A percentile compares a stretch with the other conserved stretches of the same genome.
phyloP scores from a whole-genome alignment of 2,329 filamentous ascomycete species.

The Moelleriella libera region DNA sequence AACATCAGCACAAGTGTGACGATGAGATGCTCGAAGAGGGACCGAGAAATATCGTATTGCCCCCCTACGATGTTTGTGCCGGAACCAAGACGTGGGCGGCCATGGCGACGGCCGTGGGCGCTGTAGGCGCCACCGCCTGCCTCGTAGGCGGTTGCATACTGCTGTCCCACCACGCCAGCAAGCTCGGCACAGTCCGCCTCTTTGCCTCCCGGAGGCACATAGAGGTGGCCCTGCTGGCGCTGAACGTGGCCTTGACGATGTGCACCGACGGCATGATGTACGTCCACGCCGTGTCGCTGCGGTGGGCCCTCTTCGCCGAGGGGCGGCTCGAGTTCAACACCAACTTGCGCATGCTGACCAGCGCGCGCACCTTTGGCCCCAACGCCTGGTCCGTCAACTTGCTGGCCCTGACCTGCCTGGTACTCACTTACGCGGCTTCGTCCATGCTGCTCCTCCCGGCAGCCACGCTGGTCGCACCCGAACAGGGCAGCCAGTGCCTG shows the following conservation, averaged over 20 bases:
- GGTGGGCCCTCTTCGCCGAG: slow-evolving; percentile 1
- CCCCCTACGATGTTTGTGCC: not conserved
- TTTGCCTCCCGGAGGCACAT: not conserved
- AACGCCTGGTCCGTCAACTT: not conserved
- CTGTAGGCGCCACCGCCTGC: not conserved
- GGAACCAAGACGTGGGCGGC: not conserved
- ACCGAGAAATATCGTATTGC: not conserved
- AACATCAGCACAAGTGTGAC: not conserved
- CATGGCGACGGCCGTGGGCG: not conserved
- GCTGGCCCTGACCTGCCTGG: not conserved
- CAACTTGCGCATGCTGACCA: not conserved
- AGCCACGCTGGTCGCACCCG: not conserved
- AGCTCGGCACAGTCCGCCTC: not conserved
- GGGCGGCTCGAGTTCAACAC: not conserved
- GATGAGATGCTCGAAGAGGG: not conserved
- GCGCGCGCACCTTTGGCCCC: not conserved
- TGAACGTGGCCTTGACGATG: slow-evolving; percentile 1
- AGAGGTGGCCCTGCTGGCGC: not conserved
- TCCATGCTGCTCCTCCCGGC: not conserved
- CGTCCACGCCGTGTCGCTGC: slow-evolving; percentile 1
- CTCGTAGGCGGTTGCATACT: not conserved
- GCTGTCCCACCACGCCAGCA: not conserved
- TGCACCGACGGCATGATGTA: slow-evolving; percentile 3
- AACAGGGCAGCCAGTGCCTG: not conserved
- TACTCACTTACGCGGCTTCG: not conserved